phyloP scores from a whole-genome alignment of 1,139 yeast species.

The Pichia kudriavzevii region DNA sequence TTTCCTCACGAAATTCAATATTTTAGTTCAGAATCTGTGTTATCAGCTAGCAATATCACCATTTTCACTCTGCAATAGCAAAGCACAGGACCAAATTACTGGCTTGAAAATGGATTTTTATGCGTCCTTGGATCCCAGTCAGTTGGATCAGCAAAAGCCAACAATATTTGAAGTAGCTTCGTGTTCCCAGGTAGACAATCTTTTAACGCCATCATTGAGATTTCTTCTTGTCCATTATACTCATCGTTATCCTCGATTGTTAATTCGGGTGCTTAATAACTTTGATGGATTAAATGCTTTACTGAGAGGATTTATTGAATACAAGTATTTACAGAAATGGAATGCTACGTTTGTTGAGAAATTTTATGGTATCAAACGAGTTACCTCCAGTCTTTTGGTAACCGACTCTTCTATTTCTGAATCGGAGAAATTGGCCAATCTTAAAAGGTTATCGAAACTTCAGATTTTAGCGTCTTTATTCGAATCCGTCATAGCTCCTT shows the following conservation, averaged over 20 bases:
- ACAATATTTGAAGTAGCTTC: conserved; percentile 80
- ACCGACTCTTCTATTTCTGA: conserved; percentile 3
- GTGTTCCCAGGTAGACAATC: conserved; percentile 66
- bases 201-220: conserved; percentile 76
- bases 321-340: conserved; percentile 64
- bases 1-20: too few species aligned
- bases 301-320: conserved; percentile 63
- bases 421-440: conserved; percentile 33
- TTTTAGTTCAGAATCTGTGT: too few species aligned
- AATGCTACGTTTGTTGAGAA: conserved; percentile 87
- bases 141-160: conserved; percentile 68
- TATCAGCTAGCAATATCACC: too few species aligned
- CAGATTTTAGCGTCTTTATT: conserved; percentile 58
- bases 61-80: too few species aligned
- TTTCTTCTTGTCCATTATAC: conserved; percentile 80
- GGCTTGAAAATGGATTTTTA: conserved; percentile 93
- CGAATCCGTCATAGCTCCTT: conserved; percentile 61
- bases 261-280: conserved; percentile 53
- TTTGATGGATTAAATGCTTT: conserved; percentile 72
- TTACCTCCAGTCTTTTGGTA: conserved; percentile 28
- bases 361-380: conserved; percentile 81
- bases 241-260: conserved; percentile 63
- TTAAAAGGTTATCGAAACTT: conserved; percentile 43
- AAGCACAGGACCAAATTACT: too few species aligned
- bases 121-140: conserved; percentile 70